Base-by-base conservation (phyloP, 345 rosid genomes). In the Excoecaria agallocha region DNA sequence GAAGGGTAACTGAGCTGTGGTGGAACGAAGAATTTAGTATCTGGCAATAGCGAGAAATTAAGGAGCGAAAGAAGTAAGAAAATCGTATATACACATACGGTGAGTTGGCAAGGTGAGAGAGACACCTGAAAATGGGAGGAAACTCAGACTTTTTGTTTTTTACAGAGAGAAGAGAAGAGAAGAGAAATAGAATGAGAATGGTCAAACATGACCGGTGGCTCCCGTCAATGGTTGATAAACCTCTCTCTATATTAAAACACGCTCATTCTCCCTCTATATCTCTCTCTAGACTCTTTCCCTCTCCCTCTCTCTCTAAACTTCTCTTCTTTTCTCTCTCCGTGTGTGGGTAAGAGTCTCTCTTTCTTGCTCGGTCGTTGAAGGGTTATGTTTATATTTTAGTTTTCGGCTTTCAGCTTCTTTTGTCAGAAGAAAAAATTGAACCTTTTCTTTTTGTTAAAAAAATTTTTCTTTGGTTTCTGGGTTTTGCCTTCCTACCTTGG, bases 201-300 rank as follows among this genome's bases (percentile, higher is more conserved):
- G 90, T 86, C 87, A 81, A 77, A 77, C 70, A 52, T 79, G 48
- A 78, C 84, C 66, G 80, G 64, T 79, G 82, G 85, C 80, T 74
- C 79, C 79, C 79, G 89, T 89, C 94, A 87, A 87, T 86, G 87
- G 83, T 84, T 80, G 86, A 87, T 84, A 78, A 84, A 80, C 82
- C 81, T 59, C 57, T 61, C 75, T 70, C 51, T 64, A 20, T 41
- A 19, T 41, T 20, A n/a, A n/a, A 57, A 55, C 70, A 41, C 63
- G 46, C 25, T 15, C 57, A 41, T 38, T 66, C 19, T 45, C 68
- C 16, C 25, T 12, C 54, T 25, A 52, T 12, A 24, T 35, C 9
- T 39, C 50, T 64, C 51, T 64, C 4, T 43, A 35, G 41, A 35
- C 67, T 38, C 22, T 38, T 39, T 43, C 68, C 16, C 55, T 30